Base-by-base conservation (phyloP, 1,284 basidiomycete genomes). In the Trametes pubescens region DNA sequence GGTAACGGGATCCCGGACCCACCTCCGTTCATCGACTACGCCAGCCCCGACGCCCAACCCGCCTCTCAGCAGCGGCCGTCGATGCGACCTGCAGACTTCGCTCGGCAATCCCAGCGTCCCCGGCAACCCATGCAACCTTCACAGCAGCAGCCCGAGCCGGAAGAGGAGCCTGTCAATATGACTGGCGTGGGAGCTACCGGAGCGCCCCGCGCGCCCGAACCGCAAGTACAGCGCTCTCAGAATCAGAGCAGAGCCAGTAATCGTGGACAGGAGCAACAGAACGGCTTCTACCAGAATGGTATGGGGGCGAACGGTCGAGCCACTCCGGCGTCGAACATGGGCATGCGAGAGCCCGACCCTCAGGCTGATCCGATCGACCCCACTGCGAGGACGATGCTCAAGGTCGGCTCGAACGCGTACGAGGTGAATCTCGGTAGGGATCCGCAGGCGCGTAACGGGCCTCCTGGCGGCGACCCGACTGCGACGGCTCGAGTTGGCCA, bases 1-100 rank as follows among this genome's bases (percentile, higher is more conserved):
- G 95, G 95, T 40, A 86, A 86, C 70, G 81, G 85, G 66, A 95
- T 97, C 57, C 94, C 94, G 62, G 93, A 95, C 67, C 86, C 93
- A 11, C 93, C 93, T 24, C 76, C 83, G 18, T 95, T 95, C 75
- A 86, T 96, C 75, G 92, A 95, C 78, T 91, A 91, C 73, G 84
- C 86, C 54, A 84, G 82, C 54, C 82, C 85, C 13, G 86, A 91
- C 55, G 85, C 88, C 2, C 82, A 86, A 29, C 86, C 86, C 3
- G 82, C 86, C 1, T 83, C 87, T 0, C 83, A 85, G 1, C 77
- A 84, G 48, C 82, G 83, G 46, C 80, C 84, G 5, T 79, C 81
- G 0, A 84, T 80, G 51, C 86, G 84, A 22, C 77, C 81, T 0
- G 85, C 93, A 35, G 82, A 81, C 65, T 94, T 89, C 71, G 66